These are phyloP conservation scores for Salix viminalis DNA, from an alignment of 345 rosid species.

Conservation along the genomic window DNA sequence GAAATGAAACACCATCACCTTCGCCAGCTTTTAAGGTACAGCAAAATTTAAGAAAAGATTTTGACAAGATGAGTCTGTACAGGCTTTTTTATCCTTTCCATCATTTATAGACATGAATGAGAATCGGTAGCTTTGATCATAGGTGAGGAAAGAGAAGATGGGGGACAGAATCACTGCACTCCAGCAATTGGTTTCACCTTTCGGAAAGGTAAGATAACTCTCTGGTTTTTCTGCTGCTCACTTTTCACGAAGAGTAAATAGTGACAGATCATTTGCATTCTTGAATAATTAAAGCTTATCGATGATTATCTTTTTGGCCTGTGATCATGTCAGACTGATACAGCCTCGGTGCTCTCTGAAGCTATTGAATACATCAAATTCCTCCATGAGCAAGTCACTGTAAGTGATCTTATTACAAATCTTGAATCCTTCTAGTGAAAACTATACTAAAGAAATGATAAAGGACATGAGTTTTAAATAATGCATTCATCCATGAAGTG, in stretches of 20 bases:
- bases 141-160: conserved; percentile 99
- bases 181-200: conserved; percentile 99
- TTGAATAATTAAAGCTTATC: conserved; percentile 9
- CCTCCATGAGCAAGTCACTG: conserved; percentile 86
- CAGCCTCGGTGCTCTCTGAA: conserved; percentile 99
- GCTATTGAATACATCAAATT: conserved; percentile 95
- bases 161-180: conserved; percentile 99
- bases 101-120: conserved; percentile 6
- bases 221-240: conserved; percentile 12
- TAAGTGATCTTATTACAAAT: conserved; percentile 34
- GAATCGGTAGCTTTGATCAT: conserved; percentile 17
- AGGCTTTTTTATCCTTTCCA: neutral
- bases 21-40: conserved; percentile 91
- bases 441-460: neutral
- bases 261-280: conserved; percentile 21
- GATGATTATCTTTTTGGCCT: neutral
- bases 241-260: conserved; percentile 9
- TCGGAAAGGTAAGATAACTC: conserved; percentile 75
- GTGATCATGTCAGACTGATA: conserved; percentile 69
- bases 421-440: neutral
- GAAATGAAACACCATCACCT: conserved; percentile 70
- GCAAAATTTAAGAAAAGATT: conserved; percentile 11
- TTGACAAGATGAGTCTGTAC: neutral
- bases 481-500: neutral
- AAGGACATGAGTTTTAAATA: neutral